Conservation (phyloP, 2,329 filamentous ascomycete genomes). For the Hortaea sp. region DNA sequence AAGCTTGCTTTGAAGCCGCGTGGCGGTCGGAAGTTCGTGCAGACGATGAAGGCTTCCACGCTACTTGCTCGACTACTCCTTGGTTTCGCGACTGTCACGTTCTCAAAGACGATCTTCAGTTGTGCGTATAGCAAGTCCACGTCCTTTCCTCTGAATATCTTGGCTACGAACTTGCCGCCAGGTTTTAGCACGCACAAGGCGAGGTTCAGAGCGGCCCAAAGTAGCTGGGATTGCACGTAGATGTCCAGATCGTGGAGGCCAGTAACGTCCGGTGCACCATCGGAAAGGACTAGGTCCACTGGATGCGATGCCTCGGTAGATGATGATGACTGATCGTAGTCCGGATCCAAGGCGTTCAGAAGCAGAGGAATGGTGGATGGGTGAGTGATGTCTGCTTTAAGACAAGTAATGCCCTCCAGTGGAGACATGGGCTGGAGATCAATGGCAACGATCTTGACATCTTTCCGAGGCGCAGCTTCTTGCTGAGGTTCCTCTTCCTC, state of each 20-base stretch:
- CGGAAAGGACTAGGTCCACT: conserved; percentile 88
- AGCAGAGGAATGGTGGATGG: conserved; percentile 88
- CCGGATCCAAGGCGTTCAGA: conserved; percentile 71
- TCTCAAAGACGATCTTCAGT: conserved; percentile 79
- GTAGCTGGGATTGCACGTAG: conserved; percentile 90
- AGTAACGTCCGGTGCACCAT: conserved; percentile 93
- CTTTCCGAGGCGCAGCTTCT: conserved; percentile 12
- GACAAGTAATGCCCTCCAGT: conserved; percentile 79
- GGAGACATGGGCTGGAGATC: conserved; percentile 94
- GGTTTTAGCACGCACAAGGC: conserved; percentile 86
- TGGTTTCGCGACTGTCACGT: conserved; percentile 86
- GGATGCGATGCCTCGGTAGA: conserved; percentile 50
- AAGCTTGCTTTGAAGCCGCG: conserved; percentile 64
- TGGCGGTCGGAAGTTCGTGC: conserved; percentile 77
- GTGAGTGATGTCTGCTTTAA: conserved; percentile 94
- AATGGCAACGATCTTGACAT: conserved; percentile 90
- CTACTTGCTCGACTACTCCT: conserved; percentile 90
- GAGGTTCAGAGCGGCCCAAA: conserved; percentile 88
- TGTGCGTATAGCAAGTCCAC: conserved; percentile 95
- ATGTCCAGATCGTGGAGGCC: conserved; percentile 96
- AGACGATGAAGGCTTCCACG: conserved; percentile 94
- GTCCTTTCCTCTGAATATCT: conserved; percentile 90
- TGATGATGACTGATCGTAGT: conserved; percentile 29
- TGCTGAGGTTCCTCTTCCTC: background rate
- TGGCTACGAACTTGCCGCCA: conserved; percentile 92